Base-by-base conservation (phyloP, 768 basidiomycete genomes). In the Glaciozyma martinii region DNA sequence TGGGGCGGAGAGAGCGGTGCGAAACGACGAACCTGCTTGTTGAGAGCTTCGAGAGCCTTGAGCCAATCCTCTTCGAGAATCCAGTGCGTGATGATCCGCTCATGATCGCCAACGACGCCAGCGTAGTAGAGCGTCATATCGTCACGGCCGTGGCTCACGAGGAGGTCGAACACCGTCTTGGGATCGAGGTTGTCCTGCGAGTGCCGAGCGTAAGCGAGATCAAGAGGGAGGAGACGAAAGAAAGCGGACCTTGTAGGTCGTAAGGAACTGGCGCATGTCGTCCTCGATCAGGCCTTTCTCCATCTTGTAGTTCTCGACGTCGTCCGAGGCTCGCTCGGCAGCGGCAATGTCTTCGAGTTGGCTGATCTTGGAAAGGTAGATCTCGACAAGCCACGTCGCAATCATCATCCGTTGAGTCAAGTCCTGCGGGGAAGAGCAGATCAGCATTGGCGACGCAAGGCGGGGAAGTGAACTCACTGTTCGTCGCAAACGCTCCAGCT, bases 311-410 rank as follows among this genome's bases (percentile, higher is more conserved):
- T 92, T 93, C 59, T 92, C 88, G 21, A 87, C 86, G 68, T 94
- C 89, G 19, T 65, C 72, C 5, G 65, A 75, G 2, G 74, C 75
- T 5, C 76, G 74, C 66, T 92, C 90, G 0, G 93, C 89, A 0
- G 90, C 91, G 32, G 93, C 85, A 23, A 92, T 80, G 74, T 98
- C 95, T 73, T 99, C 95, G 58, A 98, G 79, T 66, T 94, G 90
- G 73, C 95, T 94, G 76, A 89, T 91, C 79, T 95, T 98, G 77
- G 88, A 88, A 21, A 99, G 83, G 74, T 92, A 97, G 69, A 98
- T 90, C 76, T 99, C 95, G 37, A 95, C 87, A 18, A 99, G 84
- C 95, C 95, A 99, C 0, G 92, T 97, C 23, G 95, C 93, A 25
- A 99, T 79, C 85, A 98, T 91, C 87, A 92, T 92, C 47, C 95